Evolutionary conservation across 2,329 filamentous ascomycete genomes (phyloP).

Genomic region (Penicillium sp.): DNA sequence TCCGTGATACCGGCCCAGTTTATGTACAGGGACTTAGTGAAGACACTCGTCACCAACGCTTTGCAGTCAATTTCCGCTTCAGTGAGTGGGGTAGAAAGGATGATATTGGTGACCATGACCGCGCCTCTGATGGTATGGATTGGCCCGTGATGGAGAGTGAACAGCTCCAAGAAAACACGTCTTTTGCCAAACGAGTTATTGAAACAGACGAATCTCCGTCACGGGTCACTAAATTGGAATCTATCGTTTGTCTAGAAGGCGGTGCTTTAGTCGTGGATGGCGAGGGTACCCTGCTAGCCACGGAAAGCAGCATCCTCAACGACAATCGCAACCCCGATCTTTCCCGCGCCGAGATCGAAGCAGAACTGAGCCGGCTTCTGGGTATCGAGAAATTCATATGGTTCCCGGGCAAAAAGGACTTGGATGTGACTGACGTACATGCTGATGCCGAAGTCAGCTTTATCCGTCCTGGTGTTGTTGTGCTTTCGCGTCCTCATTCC

Average conservation of each 20-base stretch:
- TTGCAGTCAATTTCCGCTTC: constrained; percentile 21
- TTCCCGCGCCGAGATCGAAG: constrained; percentile 21
- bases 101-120: constrained; percentile 11
- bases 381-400: constrained; percentile 32
- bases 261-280: constrained; percentile 32
- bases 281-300: constrained; percentile 30
- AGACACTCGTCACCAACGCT: constrained; percentile 1
- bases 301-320: constrained; percentile 32
- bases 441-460: constrained; percentile 22
- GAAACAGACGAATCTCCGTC: constrained; percentile 6
- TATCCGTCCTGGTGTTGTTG: constrained; percentile 22
- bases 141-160: constrained; percentile 14
- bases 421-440: constrained; percentile 34
- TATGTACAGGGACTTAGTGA: constrained; percentile 15
- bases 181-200: constrained; percentile 17
- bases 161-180: constrained; percentile 15
- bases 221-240: constrained; percentile 16
- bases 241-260: constrained; percentile 25
- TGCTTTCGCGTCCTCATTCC: constrained; percentile 25
- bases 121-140: constrained; percentile 10
- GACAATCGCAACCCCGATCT: constrained; percentile 29
- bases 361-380: constrained; percentile 21
- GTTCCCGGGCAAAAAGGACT: constrained; percentile 25
- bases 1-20: constrained; percentile 21
- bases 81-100: constrained; percentile 24